These are phyloP conservation scores for Boletus huronensis DNA, from an alignment of 768 basidiomycete genomes.

Conservation along the genomic window DNA sequence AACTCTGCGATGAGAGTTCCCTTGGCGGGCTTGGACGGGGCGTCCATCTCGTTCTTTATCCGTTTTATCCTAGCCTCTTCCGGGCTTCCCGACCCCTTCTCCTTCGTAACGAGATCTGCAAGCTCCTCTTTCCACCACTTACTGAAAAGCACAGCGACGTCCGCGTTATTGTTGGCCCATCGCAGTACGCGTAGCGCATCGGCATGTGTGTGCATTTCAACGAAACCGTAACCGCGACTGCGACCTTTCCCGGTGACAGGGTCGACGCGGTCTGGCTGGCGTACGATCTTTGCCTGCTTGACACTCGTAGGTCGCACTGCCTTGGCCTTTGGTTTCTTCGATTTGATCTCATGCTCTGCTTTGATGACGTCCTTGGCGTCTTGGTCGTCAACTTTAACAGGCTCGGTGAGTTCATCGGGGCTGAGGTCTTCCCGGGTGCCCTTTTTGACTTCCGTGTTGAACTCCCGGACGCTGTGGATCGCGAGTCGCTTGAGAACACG, in stretches of 20 bases:
- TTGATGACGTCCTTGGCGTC: conserved; percentile 30
- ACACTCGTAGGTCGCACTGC: conserved; percentile 47
- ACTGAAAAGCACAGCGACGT: conserved; percentile 59
- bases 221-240: conserved; percentile 93
- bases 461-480: conserved; percentile 72
- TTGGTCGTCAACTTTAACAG: conserved; percentile 27
- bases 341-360: conserved; percentile 18
- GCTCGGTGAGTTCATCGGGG: conserved; percentile 66
- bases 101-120: conserved; percentile 52
- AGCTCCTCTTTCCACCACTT: conserved; percentile 86
- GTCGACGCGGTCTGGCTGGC: conserved; percentile 87
- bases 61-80: conserved; percentile 54
- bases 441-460: conserved; percentile 72
- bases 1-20: conserved; percentile 86
- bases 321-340: conserved; percentile 23
- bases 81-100: conserved; percentile 45
- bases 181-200: conserved; percentile 89
- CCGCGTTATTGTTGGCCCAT: conserved; percentile 90
- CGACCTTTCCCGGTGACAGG: conserved; percentile 80
- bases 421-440: conserved; percentile 58
- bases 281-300: conserved; percentile 89
- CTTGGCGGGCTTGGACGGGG: conserved; percentile 35
- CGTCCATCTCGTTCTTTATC: conserved; percentile 52
- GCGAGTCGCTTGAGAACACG: conserved; percentile 86
- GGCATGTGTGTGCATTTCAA: conserved; percentile 84